Conservation (phyloP, 345 rosid genomes). For the Gossypium rotundifolium region DNA sequence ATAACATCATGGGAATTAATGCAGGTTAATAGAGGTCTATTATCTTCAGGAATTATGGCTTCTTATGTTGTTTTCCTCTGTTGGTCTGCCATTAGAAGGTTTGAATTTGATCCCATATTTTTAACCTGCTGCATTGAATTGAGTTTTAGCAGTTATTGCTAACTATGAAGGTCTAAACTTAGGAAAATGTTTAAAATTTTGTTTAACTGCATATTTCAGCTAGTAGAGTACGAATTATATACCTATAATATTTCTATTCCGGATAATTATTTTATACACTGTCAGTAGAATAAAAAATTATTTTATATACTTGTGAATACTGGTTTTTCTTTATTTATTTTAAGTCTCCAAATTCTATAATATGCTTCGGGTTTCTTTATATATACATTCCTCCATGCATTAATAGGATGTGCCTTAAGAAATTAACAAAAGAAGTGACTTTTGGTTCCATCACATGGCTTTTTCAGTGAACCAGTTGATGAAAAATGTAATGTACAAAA, state of each 20-base stretch:
- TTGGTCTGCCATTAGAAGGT: slow-evolving; percentile 98
- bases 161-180: neutral
- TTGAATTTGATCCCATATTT: neutral
- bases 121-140: neutral
- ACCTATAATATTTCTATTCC: no score
- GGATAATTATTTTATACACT: no score
- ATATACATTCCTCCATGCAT: neutral
- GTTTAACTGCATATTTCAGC: no score
- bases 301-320: no score
- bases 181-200: no score
- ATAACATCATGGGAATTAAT: neutral
- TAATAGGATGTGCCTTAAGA: neutral
- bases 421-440: neutral
- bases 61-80: slow-evolving; percentile 81
- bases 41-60: slow-evolving; percentile 88
- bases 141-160: neutral
- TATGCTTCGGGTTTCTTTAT: no score
- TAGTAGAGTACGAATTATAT: no score
- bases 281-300: no score
- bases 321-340: no score
- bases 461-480: slow-evolving; percentile 63
- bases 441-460: slow-evolving; percentile 12
- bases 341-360: no score
- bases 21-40: slow-evolving; percentile 69
- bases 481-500: slow-evolving; percentile 45